A percentile compares a stretch with the other conserved stretches of the same genome.
These are phyloP conservation scores for Lichtheimia hyalospora DNA, from an alignment of 371 early-diverging fungal genomes.

Conservation along the genomic window DNA sequence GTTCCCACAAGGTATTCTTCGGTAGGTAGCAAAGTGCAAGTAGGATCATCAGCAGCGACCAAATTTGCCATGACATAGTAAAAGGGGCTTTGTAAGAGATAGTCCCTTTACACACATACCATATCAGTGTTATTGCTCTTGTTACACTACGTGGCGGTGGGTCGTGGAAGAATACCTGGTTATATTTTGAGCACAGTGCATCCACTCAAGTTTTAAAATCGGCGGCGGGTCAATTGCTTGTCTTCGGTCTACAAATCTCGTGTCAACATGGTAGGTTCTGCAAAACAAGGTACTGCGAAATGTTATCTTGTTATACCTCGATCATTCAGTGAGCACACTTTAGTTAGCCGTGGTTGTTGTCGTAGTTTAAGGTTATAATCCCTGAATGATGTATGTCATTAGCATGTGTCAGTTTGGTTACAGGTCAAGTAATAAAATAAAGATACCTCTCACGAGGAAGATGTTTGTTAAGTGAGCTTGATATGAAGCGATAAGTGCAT, in stretches of 20 bases:
- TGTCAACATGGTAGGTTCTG: too few species aligned
- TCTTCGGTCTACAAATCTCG: conserved; percentile 20
- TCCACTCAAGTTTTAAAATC: conserved; percentile 41
- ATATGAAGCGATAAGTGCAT: conserved; percentile 47
- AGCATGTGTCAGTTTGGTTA: background rate
- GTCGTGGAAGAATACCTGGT: conserved; percentile 26
- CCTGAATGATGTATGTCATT: conserved; percentile 7
- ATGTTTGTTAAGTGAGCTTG: conserved; percentile 28
- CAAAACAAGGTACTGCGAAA: too few species aligned
- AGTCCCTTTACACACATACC: conserved; percentile 41
- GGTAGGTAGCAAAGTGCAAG: conserved; percentile 13
- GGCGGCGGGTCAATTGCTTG: conserved; percentile 53
- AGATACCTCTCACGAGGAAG: conserved; percentile 33
- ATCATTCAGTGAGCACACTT: conserved; percentile 33
- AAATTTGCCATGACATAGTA: conserved; percentile 44
- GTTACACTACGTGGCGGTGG: background rate
- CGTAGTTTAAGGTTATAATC: conserved; percentile 25
- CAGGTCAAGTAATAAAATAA: too few species aligned
- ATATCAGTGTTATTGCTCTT: conserved; percentile 1
- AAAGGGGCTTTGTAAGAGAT: conserved; percentile 57
- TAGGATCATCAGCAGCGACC: conserved; percentile 18
- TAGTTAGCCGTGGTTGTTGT: conserved; percentile 31
- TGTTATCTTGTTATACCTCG: conserved; percentile 25
- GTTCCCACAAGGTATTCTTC: conserved; percentile 41
- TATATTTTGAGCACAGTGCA: conserved; percentile 29